Conservation (phyloP, 192 early-diverging fungal species). For the Coemansia brasiliensis region DNA sequence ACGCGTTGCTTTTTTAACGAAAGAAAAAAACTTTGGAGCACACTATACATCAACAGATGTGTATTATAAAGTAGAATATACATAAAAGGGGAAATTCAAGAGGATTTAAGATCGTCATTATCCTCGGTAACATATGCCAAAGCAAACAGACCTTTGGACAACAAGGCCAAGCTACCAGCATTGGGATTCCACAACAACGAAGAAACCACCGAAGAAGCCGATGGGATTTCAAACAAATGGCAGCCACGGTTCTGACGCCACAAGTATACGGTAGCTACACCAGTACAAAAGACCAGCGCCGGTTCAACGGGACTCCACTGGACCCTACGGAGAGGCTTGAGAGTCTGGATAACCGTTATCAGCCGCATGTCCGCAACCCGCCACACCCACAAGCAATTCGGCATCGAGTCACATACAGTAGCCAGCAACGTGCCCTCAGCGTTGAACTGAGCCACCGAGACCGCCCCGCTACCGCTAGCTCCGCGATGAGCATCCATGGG, state of each 20-base stretch:
- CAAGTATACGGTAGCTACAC: constrained; percentile 33
- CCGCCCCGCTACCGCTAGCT: constrained; percentile 1
- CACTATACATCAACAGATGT: no score
- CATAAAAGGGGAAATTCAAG: no score
- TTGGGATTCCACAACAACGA: constrained; percentile 42
- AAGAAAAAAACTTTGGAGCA: no score
- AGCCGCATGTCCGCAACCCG: constrained; percentile 22
- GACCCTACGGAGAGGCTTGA: constrained; percentile 25
- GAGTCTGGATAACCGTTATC: constrained; percentile 31
- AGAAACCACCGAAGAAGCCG: constrained; percentile 11
- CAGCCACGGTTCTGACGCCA: constrained; percentile 42
- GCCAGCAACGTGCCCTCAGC: constrained; percentile 39
- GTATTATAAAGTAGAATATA: no score
- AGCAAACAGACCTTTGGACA: constrained; percentile 42
- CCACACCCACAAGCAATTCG: constrained; percentile 47
- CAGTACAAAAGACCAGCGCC: constrained; percentile 31
- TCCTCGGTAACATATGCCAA: constrained; percentile 30
- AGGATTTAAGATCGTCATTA: no score
- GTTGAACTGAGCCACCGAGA: constrained; percentile 22
- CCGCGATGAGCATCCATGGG: constrained; percentile 25
- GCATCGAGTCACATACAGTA: constrained; percentile 28
- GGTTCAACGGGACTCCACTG: constrained; percentile 47
- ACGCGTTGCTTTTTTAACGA: no score
- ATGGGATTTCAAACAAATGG: constrained; percentile 28
- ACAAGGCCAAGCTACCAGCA: constrained; percentile 30